Base-by-base conservation (phyloP, 441 rosid genomes). In the Gossypium gossypioides region DNA sequence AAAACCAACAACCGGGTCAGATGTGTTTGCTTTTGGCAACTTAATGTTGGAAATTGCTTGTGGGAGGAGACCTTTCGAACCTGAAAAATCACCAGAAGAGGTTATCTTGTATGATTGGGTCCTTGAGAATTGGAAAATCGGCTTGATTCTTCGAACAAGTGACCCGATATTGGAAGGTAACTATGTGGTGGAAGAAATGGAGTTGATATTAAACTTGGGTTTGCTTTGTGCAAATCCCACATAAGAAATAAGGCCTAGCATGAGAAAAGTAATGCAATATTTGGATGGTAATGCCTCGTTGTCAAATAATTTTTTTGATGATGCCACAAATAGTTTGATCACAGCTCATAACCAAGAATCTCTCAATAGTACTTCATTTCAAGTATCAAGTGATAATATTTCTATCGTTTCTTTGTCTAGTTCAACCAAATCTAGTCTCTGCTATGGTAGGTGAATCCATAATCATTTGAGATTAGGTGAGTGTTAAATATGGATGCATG, bases 11-110 rank as follows among this genome's bases (percentile, higher is more conserved):
- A 81, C 84, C 0, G 54, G 75, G 69, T 83, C 87, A 0, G 91
- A 88, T 77, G 89, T 90, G 3, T 88, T 77, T 67, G 84, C 92
- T 5, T 87, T 88, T 24, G 96, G 89, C 13, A 81, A 74, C 4
- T 84, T 88, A 10, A 71, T 90, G 84, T 90, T 60, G 1, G 93
- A 90, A 75, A 86, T 88, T 24, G 85, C 85, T 0, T 84, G 89
- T 24, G 91, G 91, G 16, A 84, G 86, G 75, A 86, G 73, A 70
- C 89, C 94, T 0, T 71, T 88, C 7, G 85, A 81, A 66, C 72
- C 57, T 2, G 77, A 69, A 12, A 51, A 74, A 66, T 24, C 13
- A 1, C 24, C 42, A 0, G 84, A 75, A 48, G 82, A 82, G 19
- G 52, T 71, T 37, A 61, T 83, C 59, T 63, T 88, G 75, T 75